Conservation (phyloP, 768 basidiomycete species). For the Suillus subaureus region DNA sequence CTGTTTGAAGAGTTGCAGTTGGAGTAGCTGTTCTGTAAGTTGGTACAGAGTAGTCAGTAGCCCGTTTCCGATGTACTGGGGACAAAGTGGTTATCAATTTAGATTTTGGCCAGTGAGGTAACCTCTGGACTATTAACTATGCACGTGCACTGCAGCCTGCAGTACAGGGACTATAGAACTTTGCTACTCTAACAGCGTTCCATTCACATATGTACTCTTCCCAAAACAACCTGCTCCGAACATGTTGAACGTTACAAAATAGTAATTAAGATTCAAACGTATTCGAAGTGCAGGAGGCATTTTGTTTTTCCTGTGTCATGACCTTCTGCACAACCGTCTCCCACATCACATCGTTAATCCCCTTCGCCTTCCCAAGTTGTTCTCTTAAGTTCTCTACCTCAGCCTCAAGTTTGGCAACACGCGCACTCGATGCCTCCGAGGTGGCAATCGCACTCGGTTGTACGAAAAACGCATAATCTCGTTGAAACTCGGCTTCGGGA, state of each 20-base stretch:
- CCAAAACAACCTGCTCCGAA: background rate
- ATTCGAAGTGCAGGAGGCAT: background rate
- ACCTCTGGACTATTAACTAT: too few relatives aligned
- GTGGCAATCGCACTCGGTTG: slow-evolving; percentile 37
- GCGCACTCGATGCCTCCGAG: slow-evolving; percentile 36
- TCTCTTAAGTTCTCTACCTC: slow-evolving; percentile 69
- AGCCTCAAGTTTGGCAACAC: slow-evolving; percentile 67
- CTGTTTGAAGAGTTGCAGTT: background rate
- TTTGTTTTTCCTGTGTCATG: slow-evolving; percentile 42
- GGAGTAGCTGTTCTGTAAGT: background rate
- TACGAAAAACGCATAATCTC: slow-evolving; percentile 70
- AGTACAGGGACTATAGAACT: too few relatives aligned
- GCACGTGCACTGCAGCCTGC: too few relatives aligned
- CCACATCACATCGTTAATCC: slow-evolving; percentile 96
- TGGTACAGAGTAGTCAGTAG: background rate
- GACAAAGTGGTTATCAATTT: background rate
- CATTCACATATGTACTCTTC: background rate
- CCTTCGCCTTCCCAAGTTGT: slow-evolving; percentile 81
- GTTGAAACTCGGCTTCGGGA: slow-evolving; percentile 54
- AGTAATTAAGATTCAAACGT: background rate
- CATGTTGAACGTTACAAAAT: too few relatives aligned
- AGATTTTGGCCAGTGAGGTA: background rate
- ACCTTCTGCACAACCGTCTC: slow-evolving; percentile 74
- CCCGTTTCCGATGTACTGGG: background rate
- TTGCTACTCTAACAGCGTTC: background rate